These are phyloP conservation scores for Cutaneotrichosporon curvatum DNA, from an alignment of 1,284 basidiomycete genomes.

Conservation along the genomic window DNA sequence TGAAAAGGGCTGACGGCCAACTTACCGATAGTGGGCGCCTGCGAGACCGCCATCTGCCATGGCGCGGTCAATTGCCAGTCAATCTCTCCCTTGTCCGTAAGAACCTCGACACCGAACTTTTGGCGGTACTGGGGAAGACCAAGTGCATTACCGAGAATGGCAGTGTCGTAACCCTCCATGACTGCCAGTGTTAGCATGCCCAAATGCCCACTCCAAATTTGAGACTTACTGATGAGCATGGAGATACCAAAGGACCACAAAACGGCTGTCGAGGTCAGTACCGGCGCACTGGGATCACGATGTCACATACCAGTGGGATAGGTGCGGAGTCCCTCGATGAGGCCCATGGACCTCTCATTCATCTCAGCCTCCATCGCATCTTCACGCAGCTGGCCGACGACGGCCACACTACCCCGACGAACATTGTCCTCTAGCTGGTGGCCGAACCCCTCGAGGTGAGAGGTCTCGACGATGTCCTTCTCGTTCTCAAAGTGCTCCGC, in stretches of 20 bases:
- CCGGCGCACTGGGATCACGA: too few relatives aligned
- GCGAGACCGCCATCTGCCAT: conserved; percentile 25
- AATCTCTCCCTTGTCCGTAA: neutral
- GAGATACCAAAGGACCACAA: conserved; percentile 18
- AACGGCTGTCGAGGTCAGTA: conserved; percentile 1
- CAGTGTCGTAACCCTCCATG: conserved; percentile 12
- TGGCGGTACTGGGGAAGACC: conserved; percentile 13
- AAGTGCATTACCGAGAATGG: conserved; percentile 8
- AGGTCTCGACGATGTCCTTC: too few relatives aligned
- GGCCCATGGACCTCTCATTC: conserved; percentile 8
- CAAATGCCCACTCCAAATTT: too few relatives aligned
- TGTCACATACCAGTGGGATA: conserved; percentile 7
- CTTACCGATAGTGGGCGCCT: conserved; percentile 19
- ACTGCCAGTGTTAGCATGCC: neutral
- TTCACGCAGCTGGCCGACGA: conserved; percentile 2
- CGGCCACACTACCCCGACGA: too few relatives aligned
- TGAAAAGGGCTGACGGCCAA: conserved; percentile 13
- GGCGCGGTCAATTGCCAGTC: conserved; percentile 22
- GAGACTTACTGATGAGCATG: conserved; percentile 10
- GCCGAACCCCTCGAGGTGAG: too few relatives aligned
- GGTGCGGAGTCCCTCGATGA: conserved; percentile 8
- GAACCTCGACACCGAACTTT: conserved; percentile 9
- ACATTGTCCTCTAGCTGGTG: too few relatives aligned
- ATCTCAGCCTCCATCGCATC: conserved; percentile 18
- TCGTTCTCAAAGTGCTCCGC: too few relatives aligned